These are phyloP conservation scores for Malassezia restricta DNA, from an alignment of 1,284 basidiomycete genomes.

Conservation along the genomic window DNA sequence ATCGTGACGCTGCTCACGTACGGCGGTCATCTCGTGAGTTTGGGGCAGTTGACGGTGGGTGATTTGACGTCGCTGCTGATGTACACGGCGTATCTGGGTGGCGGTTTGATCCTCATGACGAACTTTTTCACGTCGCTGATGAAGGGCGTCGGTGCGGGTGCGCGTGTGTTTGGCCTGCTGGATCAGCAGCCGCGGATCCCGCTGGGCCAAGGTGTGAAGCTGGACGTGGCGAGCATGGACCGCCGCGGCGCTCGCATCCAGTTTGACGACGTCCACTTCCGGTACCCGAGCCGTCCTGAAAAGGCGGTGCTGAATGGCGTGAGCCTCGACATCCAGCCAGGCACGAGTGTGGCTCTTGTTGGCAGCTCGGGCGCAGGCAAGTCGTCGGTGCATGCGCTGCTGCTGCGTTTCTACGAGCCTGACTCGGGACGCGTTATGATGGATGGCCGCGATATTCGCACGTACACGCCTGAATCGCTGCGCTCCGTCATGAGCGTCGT, in stretches of 20 bases:
- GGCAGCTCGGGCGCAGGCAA: constrained; percentile 52
- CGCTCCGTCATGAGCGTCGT: constrained; percentile 40
- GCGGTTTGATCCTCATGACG: constrained; percentile 48
- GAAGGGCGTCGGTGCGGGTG: constrained; percentile 77
- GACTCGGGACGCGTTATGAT: constrained; percentile 66
- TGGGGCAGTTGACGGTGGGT: constrained; percentile 62
- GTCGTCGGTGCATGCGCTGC: constrained; percentile 74
- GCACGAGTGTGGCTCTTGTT: constrained; percentile 45
- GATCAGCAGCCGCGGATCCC: constrained; percentile 51
- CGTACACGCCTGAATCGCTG: constrained; percentile 56
- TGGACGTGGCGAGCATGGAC: constrained; percentile 10
- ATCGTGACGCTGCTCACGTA: constrained; percentile 80
- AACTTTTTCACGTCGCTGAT: constrained; percentile 49
- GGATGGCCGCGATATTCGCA: constrained; percentile 77
- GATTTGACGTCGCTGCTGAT: constrained; percentile 60
- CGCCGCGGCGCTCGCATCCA: constrained; percentile 33
- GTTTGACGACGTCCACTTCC: constrained; percentile 48
- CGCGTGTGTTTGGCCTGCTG: constrained; percentile 81
- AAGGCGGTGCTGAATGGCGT: constrained; percentile 46
- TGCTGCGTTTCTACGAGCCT: constrained; percentile 88
- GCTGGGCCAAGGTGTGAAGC: constrained; percentile 22
- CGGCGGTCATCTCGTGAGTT: constrained; percentile 79
- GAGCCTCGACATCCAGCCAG: constrained; percentile 41
- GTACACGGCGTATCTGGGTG: constrained; percentile 81
- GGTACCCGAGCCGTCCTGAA: constrained; percentile 46